A percentile compares a stretch with the other conserved stretches of the same genome.
Conservation (phyloP, 306 rosid genomes). For the Castanea mollissima region DNA sequence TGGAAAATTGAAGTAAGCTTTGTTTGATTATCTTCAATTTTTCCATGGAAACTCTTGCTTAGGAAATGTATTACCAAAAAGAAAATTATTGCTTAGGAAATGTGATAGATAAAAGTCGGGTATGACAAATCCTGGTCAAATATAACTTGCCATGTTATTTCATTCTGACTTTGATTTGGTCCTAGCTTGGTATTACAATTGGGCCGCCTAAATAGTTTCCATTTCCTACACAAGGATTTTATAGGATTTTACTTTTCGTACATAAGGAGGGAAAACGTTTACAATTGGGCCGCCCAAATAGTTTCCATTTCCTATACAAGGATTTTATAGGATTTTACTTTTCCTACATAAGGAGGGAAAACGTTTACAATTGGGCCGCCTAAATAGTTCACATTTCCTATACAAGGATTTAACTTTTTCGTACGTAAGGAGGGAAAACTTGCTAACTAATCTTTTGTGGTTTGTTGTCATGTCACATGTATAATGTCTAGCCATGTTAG, state of each 20-base stretch:
- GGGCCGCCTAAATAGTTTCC: not conserved
- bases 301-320: not conserved
- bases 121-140: not conserved
- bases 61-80: not conserved
- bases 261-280: not conserved
- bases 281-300: not conserved
- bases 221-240: not conserved
- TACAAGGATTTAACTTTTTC: not conserved
- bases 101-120: not conserved
- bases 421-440: not conserved
- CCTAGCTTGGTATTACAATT: not conserved
- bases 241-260: not conserved
- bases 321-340: not conserved
- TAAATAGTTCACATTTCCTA: not conserved
- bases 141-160: not conserved
- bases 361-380: not conserved
- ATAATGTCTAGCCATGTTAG: not conserved
- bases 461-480: not conserved
- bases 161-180: not conserved
- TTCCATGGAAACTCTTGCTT: not conserved
- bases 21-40: not conserved
- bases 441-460: not conserved
- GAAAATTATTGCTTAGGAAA: not conserved
- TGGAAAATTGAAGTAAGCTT: conserved; percentile 69
- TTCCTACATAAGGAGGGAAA: not conserved